Percentiles rank a stretch among this genome's conserved stretches.
phyloP scores from a whole-genome alignment of 441 rosid genomes.

The Aquilaria agallochum region DNA sequence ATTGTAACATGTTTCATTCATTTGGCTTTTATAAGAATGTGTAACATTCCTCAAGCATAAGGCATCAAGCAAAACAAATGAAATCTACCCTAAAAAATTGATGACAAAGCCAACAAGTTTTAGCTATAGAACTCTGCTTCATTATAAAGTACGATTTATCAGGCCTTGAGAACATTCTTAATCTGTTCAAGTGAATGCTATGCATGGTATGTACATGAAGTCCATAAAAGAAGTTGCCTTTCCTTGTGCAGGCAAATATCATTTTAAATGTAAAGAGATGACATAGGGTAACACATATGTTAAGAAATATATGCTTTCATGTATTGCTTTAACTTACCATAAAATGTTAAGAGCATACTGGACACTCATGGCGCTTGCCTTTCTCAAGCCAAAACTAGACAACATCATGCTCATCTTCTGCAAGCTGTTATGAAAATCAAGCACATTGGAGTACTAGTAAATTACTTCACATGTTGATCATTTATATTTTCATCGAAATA shows the following conservation, averaged over 20 bases:
- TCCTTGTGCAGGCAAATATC: neutral
- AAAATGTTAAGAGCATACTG: constrained; percentile 40
- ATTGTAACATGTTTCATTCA: neutral
- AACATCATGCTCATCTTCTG: constrained; percentile 44
- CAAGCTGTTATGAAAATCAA: neutral
- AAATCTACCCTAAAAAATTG: no score
- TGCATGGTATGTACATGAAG: no score
- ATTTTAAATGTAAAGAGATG: neutral
- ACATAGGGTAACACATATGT: neutral
- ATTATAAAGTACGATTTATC: no score
- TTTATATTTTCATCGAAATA: neutral
- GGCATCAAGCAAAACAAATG: no score
- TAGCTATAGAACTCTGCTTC: no score
- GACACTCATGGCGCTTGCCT: constrained; percentile 38
- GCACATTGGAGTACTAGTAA: neutral
- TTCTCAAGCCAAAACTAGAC: constrained; percentile 55
- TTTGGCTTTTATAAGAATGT: no score
- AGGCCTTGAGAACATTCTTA: no score
- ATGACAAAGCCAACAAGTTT: no score
- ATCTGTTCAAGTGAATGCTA: no score
- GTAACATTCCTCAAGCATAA: no score
- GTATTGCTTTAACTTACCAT: constrained; percentile 18
- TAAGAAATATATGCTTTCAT: neutral
- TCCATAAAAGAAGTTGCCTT: neutral
- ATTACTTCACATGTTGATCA: neutral